Base-by-base conservation (phyloP, 1,284 basidiomycete species). In the Trametes hirsuta region DNA sequence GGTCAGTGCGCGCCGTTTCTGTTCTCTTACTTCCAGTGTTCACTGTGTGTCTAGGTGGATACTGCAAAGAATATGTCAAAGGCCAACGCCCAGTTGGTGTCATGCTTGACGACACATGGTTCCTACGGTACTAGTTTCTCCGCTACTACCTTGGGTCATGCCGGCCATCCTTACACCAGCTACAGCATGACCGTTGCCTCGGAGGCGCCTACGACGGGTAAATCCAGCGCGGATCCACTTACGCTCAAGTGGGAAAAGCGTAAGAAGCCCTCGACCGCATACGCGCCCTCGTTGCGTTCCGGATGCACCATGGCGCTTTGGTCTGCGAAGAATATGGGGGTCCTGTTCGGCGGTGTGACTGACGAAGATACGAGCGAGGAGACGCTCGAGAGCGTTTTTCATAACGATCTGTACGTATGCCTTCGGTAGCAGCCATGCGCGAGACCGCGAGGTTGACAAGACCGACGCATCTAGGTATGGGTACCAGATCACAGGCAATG, bases 21-120 rank as follows among this genome's bases (percentile, higher is more conserved):
- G 18, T 25, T 4, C 15, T 22, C 10, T n/a, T n/a, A 1, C 21
- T 8, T 21, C 11, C 2, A n/a, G 18, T 18, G 18, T 18, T 18
- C 18, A 18, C 18, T 18, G 18, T 18, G 8, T 25, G 8, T 18
- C 25, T 51, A 91, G 88, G 90, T 10, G 95, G 95, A 0, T 98
- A 97, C 73, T 93, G 91, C 71, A 97, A 97, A 72, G 91, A 94
- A 72, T 97, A 97, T 68, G 77, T 81, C 42, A 96, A 96, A 71
- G 94, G 94, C 0, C 94, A 95, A 70, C 82, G 93, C 3, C 88
- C 93, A 0, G 81, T 95, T 40, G 95, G 95, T 1, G 81, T 95
- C 10, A 94, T 94, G 73, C 80, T 97, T 4, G 94, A 96, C 37
- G 95, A 98, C 69, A 93, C 92, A 0, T 97, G 95, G 94, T 80